Percentiles rank a stretch among this genome's conserved stretches.
phyloP scores from a whole-genome alignment of 345 rosid species.

The Capsella bursapastoris region DNA sequence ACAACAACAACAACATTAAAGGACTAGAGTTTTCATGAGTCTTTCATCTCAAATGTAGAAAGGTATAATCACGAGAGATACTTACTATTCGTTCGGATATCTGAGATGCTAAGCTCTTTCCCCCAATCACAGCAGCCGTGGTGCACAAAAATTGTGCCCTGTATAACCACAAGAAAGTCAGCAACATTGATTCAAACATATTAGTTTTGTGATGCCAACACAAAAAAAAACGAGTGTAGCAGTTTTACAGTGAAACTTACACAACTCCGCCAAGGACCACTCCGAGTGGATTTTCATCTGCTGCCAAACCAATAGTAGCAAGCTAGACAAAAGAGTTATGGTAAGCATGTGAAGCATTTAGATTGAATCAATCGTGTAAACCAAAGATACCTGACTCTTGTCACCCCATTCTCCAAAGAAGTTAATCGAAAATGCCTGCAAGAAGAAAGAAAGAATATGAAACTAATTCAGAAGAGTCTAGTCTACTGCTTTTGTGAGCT shows the following conservation, averaged over 20 bases:
- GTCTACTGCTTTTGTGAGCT: neutral
- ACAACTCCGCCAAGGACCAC: conserved; percentile 90
- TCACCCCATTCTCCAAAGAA: conserved; percentile 99
- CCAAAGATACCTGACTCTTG: conserved; percentile 84
- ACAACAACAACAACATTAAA: conserved; percentile 22
- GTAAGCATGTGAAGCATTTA: conserved; percentile 29
- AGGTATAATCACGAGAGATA: neutral
- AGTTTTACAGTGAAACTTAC: conserved; percentile 53
- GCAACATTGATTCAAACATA: conserved; percentile 11
- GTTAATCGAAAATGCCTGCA: conserved; percentile 94
- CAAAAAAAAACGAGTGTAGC: neutral
- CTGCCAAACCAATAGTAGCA: conserved; percentile 96
- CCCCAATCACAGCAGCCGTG: conserved; percentile 93
- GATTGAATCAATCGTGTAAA: neutral
- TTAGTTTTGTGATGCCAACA: neutral
- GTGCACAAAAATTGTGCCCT: conserved; percentile 95
- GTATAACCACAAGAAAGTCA: conserved; percentile 30
- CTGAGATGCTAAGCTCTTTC: conserved; percentile 97
- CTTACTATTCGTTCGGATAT: conserved; percentile 84
- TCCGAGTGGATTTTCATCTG: conserved; percentile 92
- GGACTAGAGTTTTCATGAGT: neutral
- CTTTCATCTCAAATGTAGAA: neutral
- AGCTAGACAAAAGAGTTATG: conserved; percentile 56
- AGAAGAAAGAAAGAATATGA: conserved; percentile 26
- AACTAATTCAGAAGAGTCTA: conserved; percentile 21